phyloP scores from a whole-genome alignment of 179 eudicot species.

The Sideroxylon spinosum region DNA sequence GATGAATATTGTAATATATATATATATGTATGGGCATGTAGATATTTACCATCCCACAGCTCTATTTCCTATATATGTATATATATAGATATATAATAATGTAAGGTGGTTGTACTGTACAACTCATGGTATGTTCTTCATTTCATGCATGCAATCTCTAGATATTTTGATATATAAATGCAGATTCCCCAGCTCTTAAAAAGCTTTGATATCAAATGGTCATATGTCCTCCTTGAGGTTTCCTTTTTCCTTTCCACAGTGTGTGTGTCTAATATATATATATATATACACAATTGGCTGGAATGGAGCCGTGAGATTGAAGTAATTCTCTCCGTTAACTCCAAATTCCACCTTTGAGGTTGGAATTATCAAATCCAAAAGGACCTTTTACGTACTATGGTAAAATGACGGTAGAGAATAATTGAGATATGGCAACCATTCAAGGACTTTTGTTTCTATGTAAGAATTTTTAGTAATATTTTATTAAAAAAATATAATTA shows the following conservation, averaged over 20 bases:
- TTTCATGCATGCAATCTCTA: slow-evolving; percentile 12
- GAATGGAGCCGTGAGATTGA: too few species aligned
- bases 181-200: neutral
- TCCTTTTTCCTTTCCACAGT: neutral
- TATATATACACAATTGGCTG: neutral
- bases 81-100: neutral
- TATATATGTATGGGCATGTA: neutral
- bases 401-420: too few species aligned
- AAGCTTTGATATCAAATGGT: neutral
- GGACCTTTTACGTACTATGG: too few species aligned
- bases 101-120: neutral
- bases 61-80: neutral
- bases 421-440: too few species aligned
- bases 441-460: too few species aligned
- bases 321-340: too few species aligned
- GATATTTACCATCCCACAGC: neutral
- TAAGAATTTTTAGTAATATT: too few species aligned
- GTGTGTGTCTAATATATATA: neutral
- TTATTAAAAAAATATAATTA: too few species aligned
- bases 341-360: too few species aligned
- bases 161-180: slow-evolving; percentile 12
- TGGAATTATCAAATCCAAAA: too few species aligned
- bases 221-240: neutral
- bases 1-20: neutral
- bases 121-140: neutral